Percentiles rank a stretch among this genome's conserved stretches.
These are phyloP conservation scores for Sanguinoderma infundibulare DNA, from an alignment of 1,284 basidiomycete genomes.

Conservation along the genomic window DNA sequence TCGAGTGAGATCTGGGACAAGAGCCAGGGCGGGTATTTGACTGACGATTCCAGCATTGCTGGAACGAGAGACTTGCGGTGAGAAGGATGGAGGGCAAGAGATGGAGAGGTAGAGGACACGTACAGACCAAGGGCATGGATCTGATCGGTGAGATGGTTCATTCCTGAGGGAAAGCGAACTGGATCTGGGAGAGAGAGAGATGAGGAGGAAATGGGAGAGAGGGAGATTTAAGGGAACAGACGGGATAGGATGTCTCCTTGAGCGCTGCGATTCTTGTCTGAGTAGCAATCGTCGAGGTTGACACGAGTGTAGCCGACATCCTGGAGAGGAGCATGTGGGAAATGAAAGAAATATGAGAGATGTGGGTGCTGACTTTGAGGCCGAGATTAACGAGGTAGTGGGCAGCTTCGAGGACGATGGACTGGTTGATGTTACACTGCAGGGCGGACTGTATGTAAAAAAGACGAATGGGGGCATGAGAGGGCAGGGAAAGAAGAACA, in stretches of 20 bases:
- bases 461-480: background rate
- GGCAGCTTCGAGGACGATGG: conserved; percentile 40
- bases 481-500: background rate
- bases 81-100: background rate
- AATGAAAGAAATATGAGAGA: background rate
- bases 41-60: conserved; percentile 41
- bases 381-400: conserved; percentile 40
- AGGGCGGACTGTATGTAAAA: conserved; percentile 24
- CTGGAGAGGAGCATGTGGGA: background rate
- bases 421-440: conserved; percentile 44
- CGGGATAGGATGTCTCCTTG: conserved; percentile 39
- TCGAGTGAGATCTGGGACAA: too few species aligned
- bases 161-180: conserved; percentile 45
- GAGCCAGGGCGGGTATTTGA: background rate
- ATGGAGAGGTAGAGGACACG: conserved; percentile 23
- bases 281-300: conserved; percentile 47
- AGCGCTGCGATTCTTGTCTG: conserved; percentile 39
- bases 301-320: conserved; percentile 43
- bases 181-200: conserved; percentile 26
- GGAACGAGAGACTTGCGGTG: background rate
- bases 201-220: background rate
- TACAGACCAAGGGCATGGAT: conserved; percentile 53
- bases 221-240: conserved; percentile 14
- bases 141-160: conserved; percentile 49
- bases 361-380: conserved; percentile 26